phyloP scores from a whole-genome alignment of 129 eudicot genomes.

The Flaveria trinervia region DNA sequence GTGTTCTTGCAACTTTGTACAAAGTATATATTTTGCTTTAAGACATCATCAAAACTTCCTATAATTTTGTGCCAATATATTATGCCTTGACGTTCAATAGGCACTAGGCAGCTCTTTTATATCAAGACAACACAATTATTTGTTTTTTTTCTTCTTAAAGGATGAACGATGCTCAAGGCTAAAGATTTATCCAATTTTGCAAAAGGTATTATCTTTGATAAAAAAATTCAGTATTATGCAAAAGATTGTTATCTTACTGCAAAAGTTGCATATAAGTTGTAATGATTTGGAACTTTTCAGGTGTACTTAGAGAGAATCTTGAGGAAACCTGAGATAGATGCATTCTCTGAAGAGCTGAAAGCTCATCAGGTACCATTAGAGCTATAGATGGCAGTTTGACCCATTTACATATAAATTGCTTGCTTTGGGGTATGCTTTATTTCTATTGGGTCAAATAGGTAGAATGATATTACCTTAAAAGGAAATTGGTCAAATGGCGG shows the following conservation, averaged over 20 bases:
- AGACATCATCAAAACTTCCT: neutral
- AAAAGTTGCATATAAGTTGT: conserved; percentile 8
- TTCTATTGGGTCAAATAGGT: neutral
- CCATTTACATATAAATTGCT: neutral
- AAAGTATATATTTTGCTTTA: conserved; percentile 52
- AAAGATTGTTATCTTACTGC: conserved; percentile 7
- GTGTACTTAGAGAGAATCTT: conserved; percentile 95
- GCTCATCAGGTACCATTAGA: conserved; percentile 83
- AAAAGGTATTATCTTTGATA: conserved; percentile 60
- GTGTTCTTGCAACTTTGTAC: conserved; percentile 97
- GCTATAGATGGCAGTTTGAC: neutral
- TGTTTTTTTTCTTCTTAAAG: conserved; percentile 39
- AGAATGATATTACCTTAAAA: neutral
- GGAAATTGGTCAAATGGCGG: neutral
- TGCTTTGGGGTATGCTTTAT: neutral
- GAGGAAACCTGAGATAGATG: conserved; percentile 98
- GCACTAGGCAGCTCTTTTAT: conserved; percentile 5
- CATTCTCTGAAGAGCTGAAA: conserved; percentile 94
- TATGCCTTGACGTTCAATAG: conserved; percentile 9
- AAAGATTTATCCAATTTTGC: conserved; percentile 90
- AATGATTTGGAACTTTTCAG: conserved; percentile 39
- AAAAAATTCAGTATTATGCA: neutral
- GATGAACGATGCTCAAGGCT: conserved; percentile 96
- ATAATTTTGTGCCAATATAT: conserved; percentile 18
- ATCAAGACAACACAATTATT: neutral